These are phyloP conservation scores for Xylariales sp. DNA, from an alignment of 2,329 filamentous ascomycete species.

Conservation along the genomic window DNA sequence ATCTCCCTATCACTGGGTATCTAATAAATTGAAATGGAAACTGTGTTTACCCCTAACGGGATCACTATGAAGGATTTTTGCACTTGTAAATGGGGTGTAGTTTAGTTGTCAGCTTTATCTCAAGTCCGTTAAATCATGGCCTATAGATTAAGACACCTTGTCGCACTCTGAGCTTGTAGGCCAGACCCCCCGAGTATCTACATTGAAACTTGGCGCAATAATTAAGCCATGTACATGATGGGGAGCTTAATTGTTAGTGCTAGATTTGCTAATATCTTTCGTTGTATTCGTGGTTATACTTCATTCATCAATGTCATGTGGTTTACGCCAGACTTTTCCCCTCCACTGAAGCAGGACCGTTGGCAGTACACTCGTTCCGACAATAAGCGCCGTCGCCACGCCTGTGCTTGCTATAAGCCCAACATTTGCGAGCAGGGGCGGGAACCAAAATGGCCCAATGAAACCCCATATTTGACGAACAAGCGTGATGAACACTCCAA, in stretches of 20 bases:
- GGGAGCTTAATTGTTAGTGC: not conserved
- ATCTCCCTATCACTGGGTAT: too few relatives aligned
- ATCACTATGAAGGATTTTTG: too few relatives aligned
- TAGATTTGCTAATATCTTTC: not conserved
- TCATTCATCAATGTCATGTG: not conserved
- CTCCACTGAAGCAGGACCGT: conserved; percentile 29
- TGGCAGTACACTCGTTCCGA: conserved; percentile 18
- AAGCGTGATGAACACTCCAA: conserved; percentile 31
- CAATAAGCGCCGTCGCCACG: conserved; percentile 17
- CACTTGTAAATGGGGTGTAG: too few relatives aligned
- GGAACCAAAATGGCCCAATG: conserved; percentile 36
- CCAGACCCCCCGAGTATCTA: too few relatives aligned
- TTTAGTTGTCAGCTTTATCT: too few relatives aligned
- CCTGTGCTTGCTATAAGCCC: conserved; percentile 22
- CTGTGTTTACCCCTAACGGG: too few relatives aligned
- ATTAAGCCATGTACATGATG: too few relatives aligned
- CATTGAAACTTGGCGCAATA: too few relatives aligned
- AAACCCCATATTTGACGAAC: conserved; percentile 34
- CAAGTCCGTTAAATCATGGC: too few relatives aligned
- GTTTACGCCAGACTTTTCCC: conserved; percentile 16
- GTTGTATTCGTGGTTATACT: not conserved
- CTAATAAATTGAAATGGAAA: too few relatives aligned
- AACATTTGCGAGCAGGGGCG: conserved; percentile 18
- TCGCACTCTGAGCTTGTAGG: too few relatives aligned
- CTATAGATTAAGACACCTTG: too few relatives aligned